Conservation (phyloP, 441 rosid species). For the Populus tomentosa region DNA sequence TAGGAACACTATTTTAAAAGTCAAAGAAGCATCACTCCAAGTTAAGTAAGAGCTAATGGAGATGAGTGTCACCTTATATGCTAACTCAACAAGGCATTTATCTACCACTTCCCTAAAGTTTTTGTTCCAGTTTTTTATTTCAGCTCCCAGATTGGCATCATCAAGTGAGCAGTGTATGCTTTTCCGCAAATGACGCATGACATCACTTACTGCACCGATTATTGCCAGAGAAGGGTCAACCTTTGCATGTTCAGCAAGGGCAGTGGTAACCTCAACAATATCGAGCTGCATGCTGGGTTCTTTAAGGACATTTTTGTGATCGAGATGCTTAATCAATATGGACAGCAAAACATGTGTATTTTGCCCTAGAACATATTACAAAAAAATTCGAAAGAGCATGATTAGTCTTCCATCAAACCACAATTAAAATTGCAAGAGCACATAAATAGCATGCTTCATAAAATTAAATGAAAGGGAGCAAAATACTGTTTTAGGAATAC, state of each 20-base stretch:
- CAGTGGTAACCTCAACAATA: constrained; percentile 67
- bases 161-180: constrained; percentile 73
- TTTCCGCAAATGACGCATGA: constrained; percentile 81
- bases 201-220: constrained; percentile 65
- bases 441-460: constrained; percentile 6
- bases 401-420: constrained; percentile 14
- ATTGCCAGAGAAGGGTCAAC: constrained; percentile 69
- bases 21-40: constrained; percentile 12
- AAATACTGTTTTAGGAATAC: neutral
- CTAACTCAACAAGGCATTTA: constrained; percentile 75
- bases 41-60: neutral
- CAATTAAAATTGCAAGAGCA: constrained; percentile 2
- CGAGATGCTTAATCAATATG: constrained; percentile 85
- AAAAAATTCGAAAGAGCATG: constrained; percentile 15
- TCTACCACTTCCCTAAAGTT: constrained; percentile 65
- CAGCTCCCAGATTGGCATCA: constrained; percentile 59
- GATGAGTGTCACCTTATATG: constrained; percentile 52
- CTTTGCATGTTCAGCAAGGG: constrained; percentile 64
- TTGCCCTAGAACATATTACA: constrained; percentile 46
- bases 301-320: constrained; percentile 81
- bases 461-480: neutral
- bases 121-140: constrained; percentile 58
- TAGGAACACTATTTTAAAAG: constrained; percentile 5
- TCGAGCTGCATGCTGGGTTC: constrained; percentile 72
- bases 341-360: constrained; percentile 75